Base-by-base conservation (phyloP, 495 filamentous ascomycete genomes). In the Penicillium atrosanguineum region DNA sequence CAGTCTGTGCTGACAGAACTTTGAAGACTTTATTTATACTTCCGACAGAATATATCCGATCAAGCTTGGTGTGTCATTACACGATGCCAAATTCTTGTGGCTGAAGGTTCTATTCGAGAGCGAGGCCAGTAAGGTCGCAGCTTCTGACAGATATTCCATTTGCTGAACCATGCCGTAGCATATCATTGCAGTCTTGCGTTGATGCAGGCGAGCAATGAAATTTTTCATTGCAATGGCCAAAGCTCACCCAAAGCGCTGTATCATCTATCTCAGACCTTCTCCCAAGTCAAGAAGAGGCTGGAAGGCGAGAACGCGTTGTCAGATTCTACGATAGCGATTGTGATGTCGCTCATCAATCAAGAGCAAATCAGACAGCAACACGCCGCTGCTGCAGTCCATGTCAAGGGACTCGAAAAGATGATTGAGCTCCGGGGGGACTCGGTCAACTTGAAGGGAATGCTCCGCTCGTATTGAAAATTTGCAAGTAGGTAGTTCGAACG, bases 141-240 rank as follows among this genome's bases (percentile, higher is more conserved):
- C 16, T 19, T 20, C 16, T 20, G 16, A 50, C 18, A 44, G 37
- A 16, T 14, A 16, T 42, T 38, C 19, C 28, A 3, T 38, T 31
- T 6, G 2, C 16, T 52, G 38, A 42, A 7, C 9, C 8, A 14
- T 31, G 19, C 18, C 34, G 29, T 29, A 66, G 63, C 46, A 31
- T 66, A 54, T 20, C 57, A 61, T 52, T 63, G 61, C 41, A 57
- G 52, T 25, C 28, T 61, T 14, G 51, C 41, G 7, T 26, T 64
- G 5, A 59, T 63, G 55, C 52, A 66, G 48, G 57, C 63, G 7
- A 56, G 50, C 52, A 66, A 64, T 45, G 53, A 55, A 42, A 54
- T 64, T 29, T 61, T 52, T 26, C 34, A 25, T 12, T 26, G 52
- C n/a, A 25, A 50, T 3, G 57, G 57, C 28, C 26, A 40, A 14